phyloP scores from a whole-genome alignment of 345 rosid species.

The Lepidium africanum region DNA sequence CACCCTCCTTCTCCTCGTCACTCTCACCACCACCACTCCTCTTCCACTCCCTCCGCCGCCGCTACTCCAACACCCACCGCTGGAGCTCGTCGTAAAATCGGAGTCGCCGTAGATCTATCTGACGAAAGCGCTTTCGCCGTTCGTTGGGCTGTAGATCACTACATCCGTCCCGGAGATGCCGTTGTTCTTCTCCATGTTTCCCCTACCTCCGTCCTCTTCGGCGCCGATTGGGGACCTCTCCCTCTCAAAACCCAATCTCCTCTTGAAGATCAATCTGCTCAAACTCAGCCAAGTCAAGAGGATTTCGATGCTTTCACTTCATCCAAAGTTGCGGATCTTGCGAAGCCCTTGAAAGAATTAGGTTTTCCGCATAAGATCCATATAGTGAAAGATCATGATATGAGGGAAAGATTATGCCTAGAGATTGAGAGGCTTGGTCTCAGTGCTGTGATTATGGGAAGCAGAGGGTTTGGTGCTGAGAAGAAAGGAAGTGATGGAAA shows the following conservation, averaged over 20 bases:
- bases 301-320: constrained; percentile 56
- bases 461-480: constrained; percentile 73
- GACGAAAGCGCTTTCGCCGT: constrained; percentile 81
- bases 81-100: constrained; percentile 81
- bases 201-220: constrained; percentile 94
- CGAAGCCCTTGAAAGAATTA: constrained; percentile 64
- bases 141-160: constrained; percentile 79
- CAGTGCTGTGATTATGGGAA: constrained; percentile 82
- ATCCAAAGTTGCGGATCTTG: constrained; percentile 49
- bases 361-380: constrained; percentile 63
- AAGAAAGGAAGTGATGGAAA: constrained; percentile 43
- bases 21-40: constrained; percentile 27
- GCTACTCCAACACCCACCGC: constrained; percentile 75
- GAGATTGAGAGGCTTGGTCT: constrained; percentile 83
- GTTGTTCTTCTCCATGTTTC: constrained; percentile 93
- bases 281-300: constrained; percentile 39
- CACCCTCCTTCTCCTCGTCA: constrained; percentile 51
- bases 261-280: neutral
- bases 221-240: constrained; percentile 89
- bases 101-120: constrained; percentile 87
- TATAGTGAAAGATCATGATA: constrained; percentile 77
- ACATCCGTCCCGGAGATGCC: constrained; percentile 93
- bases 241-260: constrained; percentile 21
- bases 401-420: constrained; percentile 85
- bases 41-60: constrained; percentile 30